Conservation (phyloP, 2,329 filamentous ascomycete genomes). For the Epichloe bromicola region DNA sequence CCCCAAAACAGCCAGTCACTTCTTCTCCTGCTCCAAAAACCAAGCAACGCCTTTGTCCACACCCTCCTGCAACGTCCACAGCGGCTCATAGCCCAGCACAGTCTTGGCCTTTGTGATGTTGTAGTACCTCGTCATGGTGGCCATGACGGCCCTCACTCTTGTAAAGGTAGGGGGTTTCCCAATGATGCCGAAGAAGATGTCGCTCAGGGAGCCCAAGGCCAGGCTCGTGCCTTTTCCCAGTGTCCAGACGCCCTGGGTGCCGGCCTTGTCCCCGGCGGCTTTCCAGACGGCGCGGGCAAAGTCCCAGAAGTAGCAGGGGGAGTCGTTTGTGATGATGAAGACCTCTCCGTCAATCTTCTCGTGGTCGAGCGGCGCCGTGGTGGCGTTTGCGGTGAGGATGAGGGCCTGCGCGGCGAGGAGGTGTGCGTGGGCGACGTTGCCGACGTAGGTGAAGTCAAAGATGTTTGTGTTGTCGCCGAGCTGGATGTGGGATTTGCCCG, state of each 20-base stretch:
- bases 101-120: conserved; percentile 62
- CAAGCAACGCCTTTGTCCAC: conserved; percentile 39
- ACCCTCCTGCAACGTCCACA: conserved; percentile 55
- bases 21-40: conserved; percentile 39
- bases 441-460: conserved; percentile 53
- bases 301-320: conserved; percentile 85
- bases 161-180: conserved; percentile 45
- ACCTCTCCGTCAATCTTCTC: conserved; percentile 72
- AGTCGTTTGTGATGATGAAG: conserved; percentile 84
- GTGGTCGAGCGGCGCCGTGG: conserved; percentile 52
- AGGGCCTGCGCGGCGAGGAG: conserved; percentile 67
- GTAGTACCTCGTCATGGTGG: conserved; percentile 66
- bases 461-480: conserved; percentile 57
- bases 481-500: conserved; percentile 61
- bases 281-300: conserved; percentile 69
- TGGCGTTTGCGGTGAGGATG: conserved; percentile 42
- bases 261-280: conserved; percentile 39
- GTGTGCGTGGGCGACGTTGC: conserved; percentile 62
- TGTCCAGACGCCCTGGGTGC: conserved; percentile 41
- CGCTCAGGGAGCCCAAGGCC: conserved; percentile 38
- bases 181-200: conserved; percentile 36
- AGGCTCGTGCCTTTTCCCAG: conserved; percentile 40
- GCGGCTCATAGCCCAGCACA: conserved; percentile 55
- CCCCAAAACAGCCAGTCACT: not conserved
- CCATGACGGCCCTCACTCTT: conserved; percentile 49